Evolutionary conservation across 345 rosid genomes (phyloP), one percentile per base, ranked within the genome.

Genomic region (Punica granatum): DNA sequence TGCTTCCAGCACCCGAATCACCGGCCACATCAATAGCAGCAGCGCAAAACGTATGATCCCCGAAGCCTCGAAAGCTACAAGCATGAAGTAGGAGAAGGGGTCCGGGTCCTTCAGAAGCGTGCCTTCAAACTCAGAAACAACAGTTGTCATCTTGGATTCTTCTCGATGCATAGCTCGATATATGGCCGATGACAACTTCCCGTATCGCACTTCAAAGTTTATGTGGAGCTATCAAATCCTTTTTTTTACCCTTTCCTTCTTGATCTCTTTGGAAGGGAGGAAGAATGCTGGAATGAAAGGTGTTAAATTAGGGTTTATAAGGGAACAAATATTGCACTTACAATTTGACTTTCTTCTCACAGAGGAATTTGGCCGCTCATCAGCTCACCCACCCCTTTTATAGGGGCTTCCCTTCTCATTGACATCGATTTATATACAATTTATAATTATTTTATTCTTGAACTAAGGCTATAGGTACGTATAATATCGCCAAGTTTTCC

Each of bases 21-120:
- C 70, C 5, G 98, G 98, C 93, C 93, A 88, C 0, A 83, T 43
- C 60, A 85, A n/a, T 62, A 92, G 60, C 75, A 92, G 26, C 56
- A 80, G 35, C 6, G 78, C 79, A 32, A 90, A 92, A 28, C 98
- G 93, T 37, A 90, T 19, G 62, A 90, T 62, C 10, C 31, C 46
- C 0, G 97, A 90, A 0, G 97, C 89, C 74, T 92, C 98, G 23
- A 92, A 92, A 21, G 96, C 96, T 2, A 90, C 83, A 53, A 90
- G 74, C 98, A 92, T 90, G 86, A 88, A 92, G 84, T 90, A 92
- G 1, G 88, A 85, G 72, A 92, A 90, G 1, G 85, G 75, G 53
- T 88, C 77, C 1, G 78, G 81, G 73, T 84, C 84, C 69, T 80
- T 85, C 64, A 92, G n/a, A 19, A 92, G 81, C 37, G 84, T 76